phyloP scores from a whole-genome alignment of 1,139 yeast genomes.

The Protomyces inouyei region DNA sequence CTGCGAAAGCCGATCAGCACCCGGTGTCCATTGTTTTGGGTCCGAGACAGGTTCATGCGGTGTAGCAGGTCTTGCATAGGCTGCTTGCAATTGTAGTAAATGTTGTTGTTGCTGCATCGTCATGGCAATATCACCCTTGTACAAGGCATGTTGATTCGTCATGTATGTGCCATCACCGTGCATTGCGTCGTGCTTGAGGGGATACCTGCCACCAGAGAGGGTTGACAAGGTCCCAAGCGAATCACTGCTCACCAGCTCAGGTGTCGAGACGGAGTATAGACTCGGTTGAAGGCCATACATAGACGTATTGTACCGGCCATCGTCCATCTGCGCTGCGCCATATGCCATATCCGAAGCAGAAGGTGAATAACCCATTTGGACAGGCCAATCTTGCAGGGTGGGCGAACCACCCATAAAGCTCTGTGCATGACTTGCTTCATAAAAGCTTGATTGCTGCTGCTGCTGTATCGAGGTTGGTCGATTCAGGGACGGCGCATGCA shows the following conservation, averaged over 20 bases:
- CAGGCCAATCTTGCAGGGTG: neutral
- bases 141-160: neutral
- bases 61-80: neutral
- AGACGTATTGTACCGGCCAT: neutral
- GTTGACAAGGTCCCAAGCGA: conserved; percentile 12
- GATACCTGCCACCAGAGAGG: neutral
- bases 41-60: neutral
- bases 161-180: neutral
- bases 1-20: neutral
- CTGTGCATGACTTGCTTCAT: neutral
- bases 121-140: neutral
- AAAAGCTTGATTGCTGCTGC: neutral
- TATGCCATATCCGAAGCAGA: neutral
- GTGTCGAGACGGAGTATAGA: conserved; percentile 10
- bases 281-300: neutral
- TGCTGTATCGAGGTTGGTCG: neutral
- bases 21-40: conserved; percentile 24
- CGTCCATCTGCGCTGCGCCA: neutral
- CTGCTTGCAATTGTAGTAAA: neutral
- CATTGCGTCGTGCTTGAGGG: neutral
- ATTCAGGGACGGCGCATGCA: neutral
- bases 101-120: neutral
- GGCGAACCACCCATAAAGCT: neutral
- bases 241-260: conserved; percentile 20
- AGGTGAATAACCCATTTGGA: neutral